phyloP scores from a whole-genome alignment of 2,329 filamentous ascomycete species.

The Penicillium italicum region DNA sequence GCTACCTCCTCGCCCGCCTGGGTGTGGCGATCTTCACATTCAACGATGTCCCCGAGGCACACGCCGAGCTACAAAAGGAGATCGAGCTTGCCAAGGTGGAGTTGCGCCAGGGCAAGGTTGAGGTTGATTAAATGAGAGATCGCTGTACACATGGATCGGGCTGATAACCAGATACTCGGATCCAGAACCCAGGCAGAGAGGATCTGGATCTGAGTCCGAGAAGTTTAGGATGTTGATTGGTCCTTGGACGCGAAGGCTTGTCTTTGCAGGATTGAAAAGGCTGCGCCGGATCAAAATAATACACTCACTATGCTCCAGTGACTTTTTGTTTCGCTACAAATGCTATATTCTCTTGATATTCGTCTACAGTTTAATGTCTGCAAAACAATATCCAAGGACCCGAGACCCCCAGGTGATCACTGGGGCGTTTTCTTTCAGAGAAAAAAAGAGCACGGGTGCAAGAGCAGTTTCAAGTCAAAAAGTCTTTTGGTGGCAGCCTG shows the following conservation, averaged over 20 bases:
- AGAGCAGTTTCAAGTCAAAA: not conserved
- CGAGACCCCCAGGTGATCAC: not conserved
- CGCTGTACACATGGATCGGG: not conserved
- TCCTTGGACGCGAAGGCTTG: not conserved
- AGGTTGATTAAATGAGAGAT: conserved; percentile 38
- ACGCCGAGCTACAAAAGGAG: conserved; percentile 84
- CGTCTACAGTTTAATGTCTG: conserved; percentile 4
- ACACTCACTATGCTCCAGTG: conserved; percentile 7
- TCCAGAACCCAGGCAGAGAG: not conserved
- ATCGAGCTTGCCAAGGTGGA: conserved; percentile 53
- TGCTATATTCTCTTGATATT: conserved; percentile 20
- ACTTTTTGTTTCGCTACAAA: conserved; percentile 14
- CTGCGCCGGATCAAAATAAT: conserved; percentile 9
- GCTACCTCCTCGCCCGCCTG: conserved; percentile 85
- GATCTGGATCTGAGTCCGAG: not conserved
- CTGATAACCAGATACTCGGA: not conserved
- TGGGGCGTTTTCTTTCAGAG: not conserved
- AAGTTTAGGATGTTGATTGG: not conserved
- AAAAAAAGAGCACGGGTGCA: not conserved
- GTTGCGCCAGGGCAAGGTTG: conserved; percentile 42
- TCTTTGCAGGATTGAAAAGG: not conserved
- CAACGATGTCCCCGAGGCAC: conserved; percentile 89
- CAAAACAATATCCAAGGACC: not conserved
- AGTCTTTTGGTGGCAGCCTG: not conserved
- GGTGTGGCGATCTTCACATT: conserved; percentile 93